Evolutionary conservation across 139 green algal species (phyloP), one percentile per base, ranked within the genome.

Genomic region (Coccomyxa sp.): DNA sequence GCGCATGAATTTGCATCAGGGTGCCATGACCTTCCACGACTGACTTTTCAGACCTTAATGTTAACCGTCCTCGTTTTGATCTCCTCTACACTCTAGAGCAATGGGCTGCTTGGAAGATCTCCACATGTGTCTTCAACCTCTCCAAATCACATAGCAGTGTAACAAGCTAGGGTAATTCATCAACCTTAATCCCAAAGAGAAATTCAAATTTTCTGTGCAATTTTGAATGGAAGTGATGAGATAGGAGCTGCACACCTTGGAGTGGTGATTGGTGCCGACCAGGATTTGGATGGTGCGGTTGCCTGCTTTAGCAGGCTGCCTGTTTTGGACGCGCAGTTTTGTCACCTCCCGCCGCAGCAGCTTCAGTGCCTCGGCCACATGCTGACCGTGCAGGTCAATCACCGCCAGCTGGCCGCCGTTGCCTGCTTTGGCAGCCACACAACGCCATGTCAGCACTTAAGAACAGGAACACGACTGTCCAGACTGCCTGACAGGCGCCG

Each of bases 351-450:
- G 13, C 1, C 87, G 82, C 58, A 96, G 88, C 25, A 88, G 78
- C 13, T 80, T 25, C 51, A 91, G n/a, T 13, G 92, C 93, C 77
- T 96, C 93, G 4, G 77, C 67, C 15, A 92, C 91, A 32, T 96
- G 93, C 67, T 96, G 87, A 13, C 93, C 93, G 81, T 96, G 93
- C 81, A 96, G 84, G 82, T 96, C 93, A 16, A 96, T 82, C 75
- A 87, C 51, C 28, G 32, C 66, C 16, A 59, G 45, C 10, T 57
- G 17, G n/a, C 59, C n/a, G 1, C 57, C n/a, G 58, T 58, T 59
- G 28, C 79, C 79, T 82, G 79, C 13, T 38, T 63, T 51, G 74
- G 66, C 66, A 74, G 38, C 38, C 38, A 51, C 7, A 51, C 38
- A 51, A 11, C 7, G 38, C 38, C 38, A 51, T 7, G 7, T 51